Evolutionary conservation across 2,329 filamentous ascomycete species (phyloP).

Genomic region (Ophiocordyceps camponoti-saundersi): DNA sequence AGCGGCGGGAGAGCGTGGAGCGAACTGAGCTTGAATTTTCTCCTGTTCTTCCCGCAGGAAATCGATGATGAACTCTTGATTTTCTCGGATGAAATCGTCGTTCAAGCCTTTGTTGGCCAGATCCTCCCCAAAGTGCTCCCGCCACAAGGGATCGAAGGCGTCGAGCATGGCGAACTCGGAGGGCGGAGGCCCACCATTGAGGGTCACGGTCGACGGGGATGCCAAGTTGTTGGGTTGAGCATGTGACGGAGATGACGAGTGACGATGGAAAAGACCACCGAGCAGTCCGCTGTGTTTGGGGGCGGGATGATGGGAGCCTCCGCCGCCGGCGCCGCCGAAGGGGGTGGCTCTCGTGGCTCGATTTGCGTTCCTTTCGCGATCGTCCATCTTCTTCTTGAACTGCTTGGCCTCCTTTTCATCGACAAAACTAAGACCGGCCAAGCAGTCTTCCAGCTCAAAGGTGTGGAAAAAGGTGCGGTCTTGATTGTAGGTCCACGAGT

Average conservation of each 20-base stretch:
- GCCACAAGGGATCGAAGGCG: slow-evolving; percentile 47
- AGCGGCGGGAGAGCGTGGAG: slow-evolving; percentile 6
- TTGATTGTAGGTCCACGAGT: slow-evolving; percentile 87
- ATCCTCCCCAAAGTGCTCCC: slow-evolving; percentile 48
- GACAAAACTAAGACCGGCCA: slow-evolving; percentile 78
- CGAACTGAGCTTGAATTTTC: slow-evolving; percentile 11
- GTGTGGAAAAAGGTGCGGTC: slow-evolving; percentile 96
- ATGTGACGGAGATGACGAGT: slow-evolving; percentile 39
- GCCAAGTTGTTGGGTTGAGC: slow-evolving; percentile 29
- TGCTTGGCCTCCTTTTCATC: slow-evolving; percentile 96
- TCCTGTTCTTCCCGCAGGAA: slow-evolving; percentile 43
- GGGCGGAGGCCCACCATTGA: slow-evolving; percentile 23
- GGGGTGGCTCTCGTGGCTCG: slow-evolving; percentile 69
- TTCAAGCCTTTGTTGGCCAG: slow-evolving; percentile 44
- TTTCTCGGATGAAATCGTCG: slow-evolving; percentile 49
- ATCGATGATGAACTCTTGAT: slow-evolving; percentile 51
- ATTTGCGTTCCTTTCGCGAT: slow-evolving; percentile 87
- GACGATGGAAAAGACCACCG: slow-evolving; percentile 46
- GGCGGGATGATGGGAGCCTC: slow-evolving; percentile 22
- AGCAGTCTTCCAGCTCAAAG: slow-evolving; percentile 85
- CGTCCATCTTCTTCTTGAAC: slow-evolving; percentile 95
- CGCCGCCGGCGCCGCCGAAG: slow-evolving; percentile 47
- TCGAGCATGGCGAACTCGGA: slow-evolving; percentile 47
- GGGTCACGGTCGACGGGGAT: slow-evolving; percentile 25
- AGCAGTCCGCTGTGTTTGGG: slow-evolving; percentile 28